Base-by-base conservation (phyloP, 2,329 filamentous ascomycete species). In the Ascochyta clinopodiicola region DNA sequence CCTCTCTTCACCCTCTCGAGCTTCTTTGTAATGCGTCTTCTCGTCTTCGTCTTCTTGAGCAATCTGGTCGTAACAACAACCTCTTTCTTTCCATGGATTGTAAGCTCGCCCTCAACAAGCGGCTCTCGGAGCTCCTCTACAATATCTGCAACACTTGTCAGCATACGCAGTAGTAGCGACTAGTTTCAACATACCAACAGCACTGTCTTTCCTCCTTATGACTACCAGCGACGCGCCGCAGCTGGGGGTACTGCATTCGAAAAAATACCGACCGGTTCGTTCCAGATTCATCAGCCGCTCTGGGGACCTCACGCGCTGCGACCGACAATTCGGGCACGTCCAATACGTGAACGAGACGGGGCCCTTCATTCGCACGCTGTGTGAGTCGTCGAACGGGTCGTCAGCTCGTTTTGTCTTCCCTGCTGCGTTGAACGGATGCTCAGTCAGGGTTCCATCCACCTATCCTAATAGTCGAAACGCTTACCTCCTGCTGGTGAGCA, bases 291-390 rank as follows among this genome's bases (percentile, higher is more conserved):
- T n/a, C 15, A 29, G 5, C 7, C 40, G 42, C 22, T 51, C 48
- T 9, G 40, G 25, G 2, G 32, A 17, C 12, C 19, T 37, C 3
- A 2, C 17, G 17, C 24, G 12, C 29, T 27, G 13, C 15, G 24
- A 17, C 2, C n/a, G 15, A 17, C 48, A 51, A 12, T n/a, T 34
- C n/a, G 48, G 48, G 15, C 48, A 51, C 2, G n/a, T 35, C 48
- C 48, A 51, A 21, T 27, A 40, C 22, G 22, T 25, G 7, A n/a
- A 12, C 10, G 9, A 13, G 15, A 10, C 10, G 24, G 21, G 0
- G 15, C 27, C 38, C 24, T 17, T n/a, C 6, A 27, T 31, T 21
- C 29, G 19, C 5, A 49, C n/a, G 4, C 15, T 35, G 19, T 49
- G 15, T 13, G 31, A 32, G 31, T 48, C 21, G 19, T 22, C 21